Percentiles rank a stretch among this genome's conserved stretches.
These are phyloP conservation scores for Chiua virens DNA, from an alignment of 768 basidiomycete genomes.

Conservation along the genomic window DNA sequence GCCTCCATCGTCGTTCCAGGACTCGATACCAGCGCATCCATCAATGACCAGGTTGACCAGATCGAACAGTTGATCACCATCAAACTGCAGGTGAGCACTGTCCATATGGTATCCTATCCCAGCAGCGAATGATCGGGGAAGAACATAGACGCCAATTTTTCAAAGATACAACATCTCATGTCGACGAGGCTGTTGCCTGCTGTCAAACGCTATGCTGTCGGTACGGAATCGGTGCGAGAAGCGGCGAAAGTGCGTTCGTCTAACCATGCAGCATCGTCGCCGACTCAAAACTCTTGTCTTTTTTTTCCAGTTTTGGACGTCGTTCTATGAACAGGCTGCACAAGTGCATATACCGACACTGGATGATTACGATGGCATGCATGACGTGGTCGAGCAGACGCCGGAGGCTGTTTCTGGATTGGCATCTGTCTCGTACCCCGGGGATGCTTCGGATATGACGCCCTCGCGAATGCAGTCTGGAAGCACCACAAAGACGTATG, in stretches of 20 bases:
- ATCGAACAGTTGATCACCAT: conserved; percentile 95
- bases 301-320: conserved; percentile 81
- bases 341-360: conserved; percentile 78
- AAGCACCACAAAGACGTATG: conserved; percentile 22
- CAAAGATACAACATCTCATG: conserved; percentile 83
- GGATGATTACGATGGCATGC: conserved; percentile 62
- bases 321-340: conserved; percentile 94
- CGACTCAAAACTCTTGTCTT: too few species aligned
- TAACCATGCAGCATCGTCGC: background rate
- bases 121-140: conserved; percentile 30
- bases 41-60: conserved; percentile 86
- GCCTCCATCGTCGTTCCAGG: conserved; percentile 67
- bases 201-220: conserved; percentile 86
- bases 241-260: conserved; percentile 72
- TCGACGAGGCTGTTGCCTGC: conserved; percentile 81
- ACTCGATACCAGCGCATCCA: conserved; percentile 64
- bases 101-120: background rate
- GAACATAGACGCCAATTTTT: conserved; percentile 94
- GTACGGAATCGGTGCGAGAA: conserved; percentile 84
- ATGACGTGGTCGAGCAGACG: conserved; percentile 43
- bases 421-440: conserved; percentile 8
- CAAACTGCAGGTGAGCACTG: conserved; percentile 71
- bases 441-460: conserved; percentile 6
- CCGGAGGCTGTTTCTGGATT: conserved; percentile 18
- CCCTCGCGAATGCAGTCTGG: conserved; percentile 13